Base-by-base conservation (phyloP, 1,139 yeast species). In the Debaryomyces sp. region DNA sequence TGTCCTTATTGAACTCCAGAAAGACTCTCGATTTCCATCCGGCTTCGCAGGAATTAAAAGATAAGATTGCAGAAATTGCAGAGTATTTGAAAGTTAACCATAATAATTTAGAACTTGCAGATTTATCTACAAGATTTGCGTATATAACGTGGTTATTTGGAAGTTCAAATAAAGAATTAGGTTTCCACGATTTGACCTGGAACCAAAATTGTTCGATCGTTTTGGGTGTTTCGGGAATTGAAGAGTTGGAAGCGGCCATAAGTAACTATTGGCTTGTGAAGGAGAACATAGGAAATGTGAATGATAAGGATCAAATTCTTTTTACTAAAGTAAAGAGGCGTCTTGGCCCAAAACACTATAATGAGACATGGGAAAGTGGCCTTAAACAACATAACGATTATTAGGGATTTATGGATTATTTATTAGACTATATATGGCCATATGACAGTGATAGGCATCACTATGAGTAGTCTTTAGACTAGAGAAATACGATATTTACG, bases 1-100 rank as follows among this genome's bases (percentile, higher is more conserved):
- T 92, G 98, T 89, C 97, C 2, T 67, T 92, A 50, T 72, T 92
- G 49, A 77, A 96, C 53, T 78, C 87, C 0, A 83, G 76, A 23
- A 71, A 75, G 23, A 88, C 97, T 1, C 87, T 81, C 54, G 61
- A 75, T 1, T 92, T 91, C 76, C 98, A 92, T 61, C 97, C 97
- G 0, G 96, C 90, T 1, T 67, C 85, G 0, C 57, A 65, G n/a
- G 78, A 64, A n/a, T 71, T 92, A 54, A 84, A 80, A 53, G 66
- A 69, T 1, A 72, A 72, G n/a, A 87, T 87, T 6, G 66, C 71
- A 18, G 65, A 73, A 12, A 78, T 87, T 6, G 89, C 92, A 0
- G 59, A 66, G 15, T 58, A 63, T 39, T 71, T 82, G 35, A 58
- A 68, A 36, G 49, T 60, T 2, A 64, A 77, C 2, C 64, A 78